Base-by-base conservation (phyloP, 495 filamentous ascomycete species). In the Tuber aestivum region DNA sequence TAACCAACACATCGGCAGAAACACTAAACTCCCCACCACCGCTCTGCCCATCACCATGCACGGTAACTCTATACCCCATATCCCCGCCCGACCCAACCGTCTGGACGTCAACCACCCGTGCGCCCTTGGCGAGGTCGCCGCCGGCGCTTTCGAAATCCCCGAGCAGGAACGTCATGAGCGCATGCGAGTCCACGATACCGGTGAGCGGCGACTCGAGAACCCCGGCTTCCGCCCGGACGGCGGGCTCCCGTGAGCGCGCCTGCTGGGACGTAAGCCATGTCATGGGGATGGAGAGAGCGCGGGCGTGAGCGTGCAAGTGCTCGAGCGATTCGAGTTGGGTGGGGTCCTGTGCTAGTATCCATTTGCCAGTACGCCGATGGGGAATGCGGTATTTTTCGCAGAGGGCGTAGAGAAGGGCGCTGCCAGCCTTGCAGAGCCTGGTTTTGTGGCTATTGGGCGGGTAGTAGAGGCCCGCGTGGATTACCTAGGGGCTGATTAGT, bases 401-500 rank as follows among this genome's bases (percentile, higher is more conserved):
- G 71, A 94, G 89, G 16, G 87, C 86, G 85, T 99, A 99, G 78
- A 99, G 86, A 84, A 92, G 86, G 61, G 90, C 80, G 72, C 89
- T 89, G 74, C 95, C 95, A 69, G 84, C 81, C 80, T 97, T 87
- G 85, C 95, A 99, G 71, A 99, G 90, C 2, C 84, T 83, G 0
- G 95, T 94, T 84, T 99, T 99, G 23, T 97, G 89, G 1, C 90
- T 90, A 50, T 83, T 82, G 32, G 87, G 82, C 48, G 92, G 92
- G 85, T 99, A 99, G 86, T 99, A 98, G 68, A 98, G 88, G 61
- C 96, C 96, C 2, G 92, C 95, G 81, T 99, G 95, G 74, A 98
- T 97, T 65, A 98, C 95, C 92, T 93, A 76, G 9, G 4, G 50
- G 0, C 3, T 5, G n/a, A 32, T 61, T 5, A 61, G 50, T 14